phyloP scores from a whole-genome alignment of 2,329 filamentous ascomycete species.

The Sclerotinia sclerotiorum region DNA sequence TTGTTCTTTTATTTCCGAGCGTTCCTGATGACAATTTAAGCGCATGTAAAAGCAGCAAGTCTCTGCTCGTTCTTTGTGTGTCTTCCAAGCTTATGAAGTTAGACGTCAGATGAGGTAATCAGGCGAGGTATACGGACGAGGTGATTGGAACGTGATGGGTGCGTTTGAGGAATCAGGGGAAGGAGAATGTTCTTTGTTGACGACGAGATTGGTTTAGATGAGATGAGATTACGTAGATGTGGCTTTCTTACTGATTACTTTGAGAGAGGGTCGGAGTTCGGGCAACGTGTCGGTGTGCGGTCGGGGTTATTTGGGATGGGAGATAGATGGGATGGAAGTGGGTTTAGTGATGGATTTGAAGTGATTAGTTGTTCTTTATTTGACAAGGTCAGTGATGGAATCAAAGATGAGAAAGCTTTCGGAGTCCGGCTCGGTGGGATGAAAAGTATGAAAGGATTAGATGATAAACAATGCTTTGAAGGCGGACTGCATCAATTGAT shows the following conservation, averaged over 20 bases:
- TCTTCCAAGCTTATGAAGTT: not conserved
- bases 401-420: no score
- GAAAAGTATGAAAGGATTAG: accelerated
- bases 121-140: not conserved
- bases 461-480: accelerated
- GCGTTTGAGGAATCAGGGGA: not conserved
- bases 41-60: conserved; percentile 1
- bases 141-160: not conserved
- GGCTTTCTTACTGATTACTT: not conserved
- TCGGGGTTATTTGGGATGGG: not conserved
- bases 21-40: not conserved
- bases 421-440: not conserved
- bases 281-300: not conserved
- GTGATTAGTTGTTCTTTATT: not conserved
- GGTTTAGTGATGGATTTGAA: not conserved
- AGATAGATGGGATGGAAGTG: not conserved
- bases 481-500: no score
- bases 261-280: not conserved
- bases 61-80: not conserved
- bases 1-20: conserved; percentile 13
- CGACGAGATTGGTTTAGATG: not conserved
- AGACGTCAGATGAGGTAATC: not conserved
- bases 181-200: not conserved
- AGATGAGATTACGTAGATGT: not conserved
- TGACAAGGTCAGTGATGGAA: not conserved